phyloP scores from a whole-genome alignment of 257 asterid genomes.

The Solanum neorickii region DNA sequence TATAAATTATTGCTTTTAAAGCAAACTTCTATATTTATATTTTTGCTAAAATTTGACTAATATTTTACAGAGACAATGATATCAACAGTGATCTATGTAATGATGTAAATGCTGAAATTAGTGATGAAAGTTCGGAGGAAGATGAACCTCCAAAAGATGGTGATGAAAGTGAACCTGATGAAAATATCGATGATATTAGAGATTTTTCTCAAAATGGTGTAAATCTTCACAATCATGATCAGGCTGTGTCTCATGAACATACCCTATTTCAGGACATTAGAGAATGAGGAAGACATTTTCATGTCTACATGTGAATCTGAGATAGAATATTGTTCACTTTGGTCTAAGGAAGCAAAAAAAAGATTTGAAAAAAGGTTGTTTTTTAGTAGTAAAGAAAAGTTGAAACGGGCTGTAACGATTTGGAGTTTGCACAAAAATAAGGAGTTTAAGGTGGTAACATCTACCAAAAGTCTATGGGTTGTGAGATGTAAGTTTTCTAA shows the following conservation, averaged over 20 bases:
- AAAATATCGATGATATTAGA: no score
- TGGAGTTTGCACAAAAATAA: neutral
- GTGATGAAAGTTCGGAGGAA: neutral
- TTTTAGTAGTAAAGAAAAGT: neutral
- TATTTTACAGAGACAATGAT: neutral
- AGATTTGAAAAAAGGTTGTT: neutral
- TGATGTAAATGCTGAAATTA: neutral
- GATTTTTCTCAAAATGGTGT: no score
- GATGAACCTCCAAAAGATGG: neutral
- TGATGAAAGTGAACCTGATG: neutral
- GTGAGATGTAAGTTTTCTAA: neutral
- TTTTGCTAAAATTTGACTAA: no score
- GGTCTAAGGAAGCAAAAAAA: neutral
- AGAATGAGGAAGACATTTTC: no score
- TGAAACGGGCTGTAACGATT: neutral
- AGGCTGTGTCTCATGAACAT: no score
- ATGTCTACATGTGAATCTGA: no score
- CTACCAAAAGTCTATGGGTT: neutral
- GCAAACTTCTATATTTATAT: no score
- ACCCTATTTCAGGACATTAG: no score
- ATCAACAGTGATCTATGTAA: neutral
- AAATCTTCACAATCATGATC: no score
- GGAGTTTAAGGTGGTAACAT: no score
- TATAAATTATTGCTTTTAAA: no score
- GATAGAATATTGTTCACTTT: no score